These are phyloP conservation scores for Fragilaria radians DNA, from an alignment of 108 stramenopile genomes.

Conservation along the genomic window DNA sequence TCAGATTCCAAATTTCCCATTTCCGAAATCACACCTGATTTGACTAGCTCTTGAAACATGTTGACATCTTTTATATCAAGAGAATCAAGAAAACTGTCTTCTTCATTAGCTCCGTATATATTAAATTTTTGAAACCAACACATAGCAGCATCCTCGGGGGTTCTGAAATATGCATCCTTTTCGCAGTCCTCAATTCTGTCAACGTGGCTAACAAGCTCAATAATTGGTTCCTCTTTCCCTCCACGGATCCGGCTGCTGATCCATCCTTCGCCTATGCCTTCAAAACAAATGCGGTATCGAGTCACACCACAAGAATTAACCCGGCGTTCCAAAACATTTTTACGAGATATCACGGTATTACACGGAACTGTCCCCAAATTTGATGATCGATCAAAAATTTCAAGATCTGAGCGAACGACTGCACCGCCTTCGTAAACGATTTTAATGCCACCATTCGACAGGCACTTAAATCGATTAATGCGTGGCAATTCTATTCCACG, in stretches of 20 bases:
- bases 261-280: conserved; percentile 69
- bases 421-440: conserved; percentile 71
- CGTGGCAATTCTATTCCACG: conserved; percentile 44
- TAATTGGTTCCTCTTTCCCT: conserved; percentile 82
- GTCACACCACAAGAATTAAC: conserved; percentile 86
- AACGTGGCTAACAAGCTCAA: conserved; percentile 33
- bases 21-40: conserved; percentile 30
- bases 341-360: conserved; percentile 47
- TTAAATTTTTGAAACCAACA: conserved; percentile 42
- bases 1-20: conserved; percentile 47
- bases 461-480: conserved; percentile 52
- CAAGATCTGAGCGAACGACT: conserved; percentile 73
- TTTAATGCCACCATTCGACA: conserved; percentile 50
- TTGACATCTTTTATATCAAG: conserved; percentile 16
- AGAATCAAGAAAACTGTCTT: not conserved
- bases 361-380: conserved; percentile 67
- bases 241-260: conserved; percentile 83
- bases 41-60: conserved; percentile 36
- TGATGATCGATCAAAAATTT: conserved; percentile 69
- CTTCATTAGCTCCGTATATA: conserved; percentile 1
- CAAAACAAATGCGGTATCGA: conserved; percentile 64
- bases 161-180: conserved; percentile 18
- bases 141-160: conserved; percentile 58
- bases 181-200: conserved; percentile 2
- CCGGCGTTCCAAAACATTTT: conserved; percentile 68